phyloP scores from a whole-genome alignment of 768 basidiomycete species.

The Trametes cingulata region DNA sequence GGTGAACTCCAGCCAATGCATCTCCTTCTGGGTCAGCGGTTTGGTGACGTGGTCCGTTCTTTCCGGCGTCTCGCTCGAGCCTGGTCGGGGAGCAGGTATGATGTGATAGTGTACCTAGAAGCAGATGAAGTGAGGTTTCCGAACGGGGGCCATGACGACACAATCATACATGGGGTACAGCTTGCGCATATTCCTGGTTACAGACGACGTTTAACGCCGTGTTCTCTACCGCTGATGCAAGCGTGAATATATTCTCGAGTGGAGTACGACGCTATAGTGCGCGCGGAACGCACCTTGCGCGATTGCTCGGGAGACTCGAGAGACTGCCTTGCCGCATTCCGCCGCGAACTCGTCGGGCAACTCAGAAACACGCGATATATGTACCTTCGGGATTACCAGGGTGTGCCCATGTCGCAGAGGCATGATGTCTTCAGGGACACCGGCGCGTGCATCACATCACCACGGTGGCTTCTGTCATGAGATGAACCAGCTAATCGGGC shows the following conservation, averaged over 20 bases:
- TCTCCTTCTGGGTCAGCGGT: slow-evolving; percentile 47
- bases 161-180: slow-evolving; percentile 66
- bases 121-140: background rate
- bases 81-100: slow-evolving; percentile 59
- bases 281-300: slow-evolving; percentile 49
- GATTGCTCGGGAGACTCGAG: slow-evolving; percentile 62
- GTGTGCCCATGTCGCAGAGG: slow-evolving; percentile 68
- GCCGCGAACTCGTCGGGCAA: slow-evolving; percentile 60
- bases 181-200: slow-evolving; percentile 82
- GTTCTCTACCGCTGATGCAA: slow-evolving; percentile 54
- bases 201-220: slow-evolving; percentile 75
- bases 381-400: slow-evolving; percentile 68
- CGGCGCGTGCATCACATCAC: background rate
- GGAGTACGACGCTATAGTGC: background rate
- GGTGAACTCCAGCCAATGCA: slow-evolving; percentile 64
- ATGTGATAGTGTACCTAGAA: slow-evolving; percentile 74
- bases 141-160: background rate
- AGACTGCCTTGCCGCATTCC: slow-evolving; percentile 57
- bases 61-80: slow-evolving; percentile 18
- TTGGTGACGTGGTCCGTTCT: slow-evolving; percentile 21
- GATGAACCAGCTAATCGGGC: background rate
- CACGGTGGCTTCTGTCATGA: background rate
- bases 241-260: background rate
- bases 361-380: slow-evolving; percentile 63
- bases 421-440: slow-evolving; percentile 52